Evolutionary conservation across 78 protist species (phyloP), one percentile per base, ranked within the genome.

Genomic region (Emiliania huxleyi): DNA sequence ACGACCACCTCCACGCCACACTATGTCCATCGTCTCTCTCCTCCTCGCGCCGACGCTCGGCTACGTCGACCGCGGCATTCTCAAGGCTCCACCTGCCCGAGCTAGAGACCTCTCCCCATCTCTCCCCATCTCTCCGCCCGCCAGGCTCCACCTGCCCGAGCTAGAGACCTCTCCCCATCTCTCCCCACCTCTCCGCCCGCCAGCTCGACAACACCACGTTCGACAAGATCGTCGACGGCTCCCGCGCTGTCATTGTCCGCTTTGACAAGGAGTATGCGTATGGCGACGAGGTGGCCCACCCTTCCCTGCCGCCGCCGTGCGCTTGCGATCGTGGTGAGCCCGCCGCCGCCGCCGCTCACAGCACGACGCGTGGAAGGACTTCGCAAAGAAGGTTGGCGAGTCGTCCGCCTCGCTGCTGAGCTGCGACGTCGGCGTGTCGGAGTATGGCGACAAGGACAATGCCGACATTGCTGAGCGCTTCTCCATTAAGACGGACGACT

Each of bases 311-410:
- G 15, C 62, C 62, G 29, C 15, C 15, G 62, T 52, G 62, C 15
- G 62, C 29, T 15, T 52, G 62, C 62, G 62, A 52, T 19, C 29
- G 62, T 52, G 8, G 29, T 52, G 29, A 52, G 29, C 29, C 62
- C 62, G 29, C 29, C 62, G 29, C 62, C 29, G 8, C 62, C 62
- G 29, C 15, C 62, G 62, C 62, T 52, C 62, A 19, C 62, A 52
- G 44, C 85, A 77, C 46, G 85, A 77, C 85, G 85, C 85, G 48
- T 77, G 85, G 85, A 77, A 77, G 85, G 46, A 77, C 33, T 77
- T 40, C 46, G 85, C 85, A 15, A 18, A 15, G 37, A 40, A 1
- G 48, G 85, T 77, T 4, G 85, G 85, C 46, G 85, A 40, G 33
- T 77, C 85, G 46, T 37, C 85, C 33, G 85, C 85, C 6, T 29